Conservation (phyloP, 2,329 filamentous ascomycete genomes). For the Pseudogymnoascus verrucosus region DNA sequence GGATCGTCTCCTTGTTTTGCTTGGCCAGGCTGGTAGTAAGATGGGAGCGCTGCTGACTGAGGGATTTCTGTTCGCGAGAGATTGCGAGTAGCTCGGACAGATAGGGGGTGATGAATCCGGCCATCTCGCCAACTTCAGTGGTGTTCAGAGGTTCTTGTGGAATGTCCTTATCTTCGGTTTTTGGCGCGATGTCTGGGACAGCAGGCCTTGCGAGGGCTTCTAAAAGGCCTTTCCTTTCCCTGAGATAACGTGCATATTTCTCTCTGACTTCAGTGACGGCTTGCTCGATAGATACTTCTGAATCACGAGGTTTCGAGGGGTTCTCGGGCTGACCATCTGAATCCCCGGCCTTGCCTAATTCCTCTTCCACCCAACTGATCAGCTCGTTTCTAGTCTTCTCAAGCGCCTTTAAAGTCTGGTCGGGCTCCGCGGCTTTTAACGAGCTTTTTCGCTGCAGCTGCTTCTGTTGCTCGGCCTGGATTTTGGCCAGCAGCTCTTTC, state of each 20-base stretch:
- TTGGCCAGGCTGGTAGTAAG: conserved; percentile 42
- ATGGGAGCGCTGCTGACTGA: conserved; percentile 52
- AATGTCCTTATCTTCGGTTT: neutral
- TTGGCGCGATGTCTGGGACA: conserved; percentile 15
- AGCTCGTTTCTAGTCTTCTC: conserved; percentile 49
- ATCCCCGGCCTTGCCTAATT: conserved; percentile 44
- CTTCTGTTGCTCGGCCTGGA: conserved; percentile 35
- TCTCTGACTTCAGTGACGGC: neutral
- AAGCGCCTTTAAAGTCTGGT: conserved; percentile 39
- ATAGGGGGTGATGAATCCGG: conserved; percentile 48
- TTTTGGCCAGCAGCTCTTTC: conserved; percentile 44
- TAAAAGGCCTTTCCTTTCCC: neutral
- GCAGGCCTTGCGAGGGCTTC: conserved; percentile 10
- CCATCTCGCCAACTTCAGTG: conserved; percentile 20
- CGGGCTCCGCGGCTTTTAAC: conserved; percentile 11
- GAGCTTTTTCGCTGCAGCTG: neutral
- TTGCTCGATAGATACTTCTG: conserved; percentile 5
- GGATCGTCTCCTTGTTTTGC: conserved; percentile 42
- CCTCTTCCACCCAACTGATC: conserved; percentile 58
- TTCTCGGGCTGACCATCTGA: conserved; percentile 17
- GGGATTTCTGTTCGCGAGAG: conserved; percentile 47
- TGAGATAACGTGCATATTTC: conserved; percentile 7
- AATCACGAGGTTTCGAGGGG: neutral
- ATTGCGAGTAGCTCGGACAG: conserved; percentile 45
- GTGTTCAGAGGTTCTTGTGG: neutral